phyloP scores from a whole-genome alignment of 495 filamentous ascomycete species.

The Penicillium salamii region DNA sequence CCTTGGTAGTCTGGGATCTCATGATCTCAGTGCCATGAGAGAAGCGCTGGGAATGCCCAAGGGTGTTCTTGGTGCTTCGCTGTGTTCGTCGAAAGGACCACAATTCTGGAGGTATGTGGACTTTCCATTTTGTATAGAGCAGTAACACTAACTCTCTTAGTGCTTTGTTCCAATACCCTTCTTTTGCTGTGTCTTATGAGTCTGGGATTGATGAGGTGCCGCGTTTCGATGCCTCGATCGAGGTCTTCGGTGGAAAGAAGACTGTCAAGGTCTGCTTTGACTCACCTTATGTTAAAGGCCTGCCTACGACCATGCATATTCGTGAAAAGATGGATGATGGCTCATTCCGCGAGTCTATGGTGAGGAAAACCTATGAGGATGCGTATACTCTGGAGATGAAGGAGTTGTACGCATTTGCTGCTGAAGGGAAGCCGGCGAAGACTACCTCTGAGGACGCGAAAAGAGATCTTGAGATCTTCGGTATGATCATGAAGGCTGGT shows the following conservation, averaged over 20 bases:
- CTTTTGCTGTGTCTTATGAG: slow-evolving; percentile 49
- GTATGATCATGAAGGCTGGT: slow-evolving; percentile 25
- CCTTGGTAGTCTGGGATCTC: slow-evolving; percentile 37
- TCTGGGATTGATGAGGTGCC: slow-evolving; percentile 45
- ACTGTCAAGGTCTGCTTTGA: slow-evolving; percentile 38
- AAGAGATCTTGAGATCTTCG: slow-evolving; percentile 33
- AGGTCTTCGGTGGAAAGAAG: slow-evolving; percentile 44
- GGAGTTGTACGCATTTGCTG: slow-evolving; percentile 33
- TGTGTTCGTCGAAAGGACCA: slow-evolving; percentile 1
- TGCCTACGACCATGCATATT: slow-evolving; percentile 41
- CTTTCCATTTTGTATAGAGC: too few species aligned
- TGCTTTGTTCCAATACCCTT: slow-evolving; percentile 15
- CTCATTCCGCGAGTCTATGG: slow-evolving; percentile 20
- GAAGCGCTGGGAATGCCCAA: slow-evolving; percentile 37
- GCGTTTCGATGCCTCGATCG: slow-evolving; percentile 48
- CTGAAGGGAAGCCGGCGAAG: slow-evolving; percentile 38
- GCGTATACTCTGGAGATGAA: slow-evolving; percentile 44
- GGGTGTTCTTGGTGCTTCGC: slow-evolving; percentile 7
- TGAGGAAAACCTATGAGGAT: slow-evolving; percentile 43
- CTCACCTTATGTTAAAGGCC: slow-evolving; percentile 48
- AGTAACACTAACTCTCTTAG: neutral
- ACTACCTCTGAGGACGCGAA: slow-evolving; percentile 43
- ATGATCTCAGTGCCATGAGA: slow-evolving; percentile 47
- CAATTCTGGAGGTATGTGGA: slow-evolving; percentile 11
- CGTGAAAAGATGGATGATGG: slow-evolving; percentile 31